A percentile compares a stretch with the other conserved stretches of the same genome.
Conservation (phyloP, 352 stramenopile species). For the Thraustotheca clavata region DNA sequence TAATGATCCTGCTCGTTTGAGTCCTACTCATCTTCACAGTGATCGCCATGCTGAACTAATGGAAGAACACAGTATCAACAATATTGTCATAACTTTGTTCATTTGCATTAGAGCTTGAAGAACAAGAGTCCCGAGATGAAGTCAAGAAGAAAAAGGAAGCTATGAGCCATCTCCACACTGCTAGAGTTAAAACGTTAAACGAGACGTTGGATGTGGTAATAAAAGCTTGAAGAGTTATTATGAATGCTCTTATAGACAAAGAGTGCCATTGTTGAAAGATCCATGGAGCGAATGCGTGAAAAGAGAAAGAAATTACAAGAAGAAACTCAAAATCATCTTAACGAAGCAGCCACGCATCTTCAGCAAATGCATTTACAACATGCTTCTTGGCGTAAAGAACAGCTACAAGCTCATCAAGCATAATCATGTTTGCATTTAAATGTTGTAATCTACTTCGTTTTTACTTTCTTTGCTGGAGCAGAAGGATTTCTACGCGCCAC, state of each 20-base stretch:
- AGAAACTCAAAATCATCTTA: conserved; percentile 6
- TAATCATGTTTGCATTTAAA: conserved; percentile 3
- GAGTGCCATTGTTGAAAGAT: conserved; percentile 12
- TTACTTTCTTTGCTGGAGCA: conserved; percentile 3
- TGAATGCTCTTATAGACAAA: background rate
- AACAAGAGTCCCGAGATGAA: background rate
- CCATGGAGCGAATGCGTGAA: conserved; percentile 4
- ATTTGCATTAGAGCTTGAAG: background rate
- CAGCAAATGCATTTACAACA: conserved; percentile 7
- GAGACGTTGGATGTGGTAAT: background rate
- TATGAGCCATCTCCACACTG: background rate
- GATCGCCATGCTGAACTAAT: background rate
- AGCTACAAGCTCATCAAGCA: conserved; percentile 7
- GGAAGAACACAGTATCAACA: background rate
- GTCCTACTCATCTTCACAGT: background rate
- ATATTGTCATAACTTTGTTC: too few relatives aligned
- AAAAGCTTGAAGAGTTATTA: background rate
- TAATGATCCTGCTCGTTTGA: background rate
- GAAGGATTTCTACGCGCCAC: background rate
- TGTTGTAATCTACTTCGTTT: conserved; percentile 1
- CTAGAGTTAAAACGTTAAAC: conserved; percentile 3
- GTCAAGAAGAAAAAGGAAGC: conserved; percentile 14
- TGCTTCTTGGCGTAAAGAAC: conserved; percentile 1
- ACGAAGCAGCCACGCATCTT: conserved; percentile 6
- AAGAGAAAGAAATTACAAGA: conserved; percentile 13